Conservation (phyloP, 1,139 yeast genomes). For the Geotrichum fermentans region DNA sequence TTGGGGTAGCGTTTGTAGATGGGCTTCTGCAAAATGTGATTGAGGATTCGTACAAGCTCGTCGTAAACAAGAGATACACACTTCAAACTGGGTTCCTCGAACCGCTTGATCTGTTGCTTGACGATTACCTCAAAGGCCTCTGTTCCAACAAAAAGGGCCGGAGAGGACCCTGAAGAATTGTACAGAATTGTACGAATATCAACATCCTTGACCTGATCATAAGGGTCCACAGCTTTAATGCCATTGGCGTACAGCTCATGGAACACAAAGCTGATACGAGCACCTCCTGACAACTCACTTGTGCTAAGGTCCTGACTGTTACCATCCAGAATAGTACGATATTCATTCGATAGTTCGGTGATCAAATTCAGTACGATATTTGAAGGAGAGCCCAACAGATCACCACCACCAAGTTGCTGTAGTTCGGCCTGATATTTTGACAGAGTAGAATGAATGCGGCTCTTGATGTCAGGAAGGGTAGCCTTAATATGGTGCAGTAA, state of each 20-base stretch:
- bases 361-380: slow-evolving; percentile 86
- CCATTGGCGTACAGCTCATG: slow-evolving; percentile 96
- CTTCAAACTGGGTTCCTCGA: slow-evolving; percentile 91
- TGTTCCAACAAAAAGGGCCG: slow-evolving; percentile 93
- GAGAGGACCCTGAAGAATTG: slow-evolving; percentile 94
- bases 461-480: slow-evolving; percentile 91
- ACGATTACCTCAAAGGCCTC: slow-evolving; percentile 95
- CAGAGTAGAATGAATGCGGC: slow-evolving; percentile 81
- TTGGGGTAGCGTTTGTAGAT: slow-evolving; percentile 83
- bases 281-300: slow-evolving; percentile 93
- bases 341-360: slow-evolving; percentile 89
- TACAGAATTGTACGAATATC: slow-evolving; percentile 93
- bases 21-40: slow-evolving; percentile 81
- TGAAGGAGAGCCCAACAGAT: slow-evolving; percentile 79
- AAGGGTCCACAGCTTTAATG: slow-evolving; percentile 88
- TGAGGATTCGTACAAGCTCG: slow-evolving; percentile 85
- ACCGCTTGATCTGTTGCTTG: slow-evolving; percentile 87
- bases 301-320: slow-evolving; percentile 78
- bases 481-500: slow-evolving; percentile 89
- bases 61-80: slow-evolving; percentile 90
- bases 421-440: slow-evolving; percentile 85
- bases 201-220: slow-evolving; percentile 92
- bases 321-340: slow-evolving; percentile 87
- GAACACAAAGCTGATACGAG: slow-evolving; percentile 94
- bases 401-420: slow-evolving; percentile 62